Conservation (phyloP, 169 alveolate genomes). For the Neospora caninum region DNA sequence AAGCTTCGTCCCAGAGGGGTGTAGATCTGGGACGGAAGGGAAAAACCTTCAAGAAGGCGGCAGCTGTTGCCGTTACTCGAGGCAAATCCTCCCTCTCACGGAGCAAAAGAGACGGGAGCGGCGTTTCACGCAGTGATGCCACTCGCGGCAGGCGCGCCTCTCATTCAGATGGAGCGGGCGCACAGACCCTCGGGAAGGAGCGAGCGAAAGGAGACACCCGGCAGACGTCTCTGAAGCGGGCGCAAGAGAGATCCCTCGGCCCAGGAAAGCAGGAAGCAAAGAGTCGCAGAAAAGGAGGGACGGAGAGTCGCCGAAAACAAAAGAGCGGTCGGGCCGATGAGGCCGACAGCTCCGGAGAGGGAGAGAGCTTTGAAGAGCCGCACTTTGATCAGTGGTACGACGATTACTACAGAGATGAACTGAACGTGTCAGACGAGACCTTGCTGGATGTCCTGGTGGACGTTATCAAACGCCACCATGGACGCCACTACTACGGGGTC, state of each 20-base stretch:
- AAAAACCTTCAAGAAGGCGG: too few species aligned
- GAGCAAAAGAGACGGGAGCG: too few species aligned
- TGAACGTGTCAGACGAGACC: neutral
- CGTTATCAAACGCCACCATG: neutral
- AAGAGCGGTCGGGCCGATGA: neutral
- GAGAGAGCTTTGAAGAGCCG: neutral
- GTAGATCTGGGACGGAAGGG: too few species aligned
- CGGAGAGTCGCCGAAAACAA: neutral
- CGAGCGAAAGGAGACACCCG: too few species aligned
- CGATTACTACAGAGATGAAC: neutral
- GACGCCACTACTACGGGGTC: constrained; percentile 3
- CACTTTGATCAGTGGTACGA: neutral
- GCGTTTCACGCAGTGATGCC: too few species aligned
- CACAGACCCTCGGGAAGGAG: too few species aligned
- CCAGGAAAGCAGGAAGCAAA: neutral
- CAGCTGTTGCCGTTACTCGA: too few species aligned
- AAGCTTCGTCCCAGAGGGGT: neutral
- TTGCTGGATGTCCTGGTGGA: neutral
- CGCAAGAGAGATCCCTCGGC: neutral
- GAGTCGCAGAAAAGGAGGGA: neutral
- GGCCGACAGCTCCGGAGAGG: neutral
- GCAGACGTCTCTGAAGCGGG: neutral
- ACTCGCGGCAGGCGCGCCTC: too few species aligned
- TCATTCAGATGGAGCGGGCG: too few species aligned
- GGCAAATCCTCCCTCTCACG: too few species aligned